phyloP scores from a whole-genome alignment of 306 rosid species.

The Fragaria nilgerrensis region DNA sequence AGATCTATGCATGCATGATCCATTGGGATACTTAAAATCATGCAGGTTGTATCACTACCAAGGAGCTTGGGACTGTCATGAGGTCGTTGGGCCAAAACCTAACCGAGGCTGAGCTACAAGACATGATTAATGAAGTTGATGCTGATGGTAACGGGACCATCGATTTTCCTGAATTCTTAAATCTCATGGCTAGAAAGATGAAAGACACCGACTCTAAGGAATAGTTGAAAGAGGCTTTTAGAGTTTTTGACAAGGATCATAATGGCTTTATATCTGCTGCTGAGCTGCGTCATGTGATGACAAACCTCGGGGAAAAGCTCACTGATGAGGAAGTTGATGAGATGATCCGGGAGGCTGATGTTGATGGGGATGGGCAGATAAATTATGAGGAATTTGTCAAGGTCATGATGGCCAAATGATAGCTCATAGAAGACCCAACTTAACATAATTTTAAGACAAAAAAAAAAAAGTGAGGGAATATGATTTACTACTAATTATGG shows the following conservation, averaged over 20 bases:
- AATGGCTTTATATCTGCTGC: slow-evolving; percentile 17
- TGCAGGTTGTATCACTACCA: neutral
- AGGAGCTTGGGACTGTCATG: neutral
- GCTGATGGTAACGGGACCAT: neutral
- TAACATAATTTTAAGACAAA: no score
- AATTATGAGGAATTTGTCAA: neutral
- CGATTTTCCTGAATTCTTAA: neutral
- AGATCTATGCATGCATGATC: no score
- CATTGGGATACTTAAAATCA: no score
- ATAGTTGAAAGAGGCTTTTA: slow-evolving; percentile 15
- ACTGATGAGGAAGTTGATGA: neutral
- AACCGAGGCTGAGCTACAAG: neutral
- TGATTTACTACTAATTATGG: no score
- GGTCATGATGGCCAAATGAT: neutral
- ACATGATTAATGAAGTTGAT: neutral
- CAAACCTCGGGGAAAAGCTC: neutral
- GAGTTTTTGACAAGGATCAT: slow-evolving; percentile 21
- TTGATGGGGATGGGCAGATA: neutral
- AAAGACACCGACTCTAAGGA: slow-evolving; percentile 20
- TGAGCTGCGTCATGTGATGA: slow-evolving; percentile 20
- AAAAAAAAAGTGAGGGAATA: no score
- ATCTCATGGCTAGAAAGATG: slow-evolving; percentile 19
- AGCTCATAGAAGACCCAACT: no score
- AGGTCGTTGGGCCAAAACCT: neutral
- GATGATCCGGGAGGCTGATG: neutral